Evolutionary conservation across 495 filamentous ascomycete genomes (phyloP).

Genomic region (Penicillium samsonianum): DNA sequence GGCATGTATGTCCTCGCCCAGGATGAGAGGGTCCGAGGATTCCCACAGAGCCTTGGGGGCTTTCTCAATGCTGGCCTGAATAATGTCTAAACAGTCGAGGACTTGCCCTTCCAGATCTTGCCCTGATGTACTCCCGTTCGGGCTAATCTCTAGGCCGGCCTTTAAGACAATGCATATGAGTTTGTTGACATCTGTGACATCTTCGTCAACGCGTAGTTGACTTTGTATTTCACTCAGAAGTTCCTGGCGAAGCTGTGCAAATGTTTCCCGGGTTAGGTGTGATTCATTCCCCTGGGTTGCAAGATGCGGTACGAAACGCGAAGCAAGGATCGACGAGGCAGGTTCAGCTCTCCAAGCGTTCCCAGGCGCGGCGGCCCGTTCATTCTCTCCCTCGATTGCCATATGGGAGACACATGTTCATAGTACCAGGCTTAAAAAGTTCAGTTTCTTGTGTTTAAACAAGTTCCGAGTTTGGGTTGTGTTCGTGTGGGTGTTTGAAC

Average conservation of each 20-base stretch:
- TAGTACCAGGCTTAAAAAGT: conserved; percentile 3
- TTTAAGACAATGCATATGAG: conserved; percentile 81
- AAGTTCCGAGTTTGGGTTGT: conserved; percentile 9
- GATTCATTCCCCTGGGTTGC: conserved; percentile 44
- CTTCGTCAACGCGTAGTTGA: conserved; percentile 56
- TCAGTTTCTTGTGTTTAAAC: neutral
- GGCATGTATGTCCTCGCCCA: conserved; percentile 52
- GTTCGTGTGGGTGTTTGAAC: conserved; percentile 4
- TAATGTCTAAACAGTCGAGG: conserved; percentile 67
- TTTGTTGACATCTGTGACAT: conserved; percentile 73
- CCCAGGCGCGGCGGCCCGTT: conserved; percentile 17
- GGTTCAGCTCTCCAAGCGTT: conserved; percentile 37
- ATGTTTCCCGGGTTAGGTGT: conserved; percentile 53
- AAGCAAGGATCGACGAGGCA: conserved; percentile 69
- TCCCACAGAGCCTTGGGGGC: conserved; percentile 70
- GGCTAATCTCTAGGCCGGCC: conserved; percentile 70
- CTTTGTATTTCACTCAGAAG: conserved; percentile 52
- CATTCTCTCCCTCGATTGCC: conserved; percentile 29
- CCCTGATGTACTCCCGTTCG: conserved; percentile 56
- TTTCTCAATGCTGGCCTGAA: conserved; percentile 70
- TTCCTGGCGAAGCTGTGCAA: conserved; percentile 66
- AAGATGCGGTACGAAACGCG: conserved; percentile 56
- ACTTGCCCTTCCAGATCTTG: conserved; percentile 57
- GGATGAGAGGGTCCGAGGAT: conserved; percentile 37
- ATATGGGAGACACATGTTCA: conserved; percentile 28